These are phyloP conservation scores for Ambrosia hybrid DNA, from an alignment of 140 eudicot species.

Conservation along the genomic window DNA sequence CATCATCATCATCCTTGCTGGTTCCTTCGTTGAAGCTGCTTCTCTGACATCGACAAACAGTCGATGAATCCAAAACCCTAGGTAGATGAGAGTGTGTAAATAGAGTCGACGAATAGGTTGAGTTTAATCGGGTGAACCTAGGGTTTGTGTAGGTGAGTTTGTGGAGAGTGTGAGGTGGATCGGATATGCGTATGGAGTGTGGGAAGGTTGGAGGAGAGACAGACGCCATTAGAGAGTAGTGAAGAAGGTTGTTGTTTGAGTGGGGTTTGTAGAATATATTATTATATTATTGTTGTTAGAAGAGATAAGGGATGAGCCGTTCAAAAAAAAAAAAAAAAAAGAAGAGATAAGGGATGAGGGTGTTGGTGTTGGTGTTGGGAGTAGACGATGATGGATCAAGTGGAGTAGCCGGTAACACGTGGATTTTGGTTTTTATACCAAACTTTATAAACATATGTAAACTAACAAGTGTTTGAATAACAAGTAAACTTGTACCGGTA, in stretches of 20 bases:
- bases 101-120: slow-evolving; percentile 36
- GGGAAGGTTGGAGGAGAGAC: slow-evolving; percentile 47
- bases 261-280: background rate
- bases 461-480: too few species aligned
- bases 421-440: background rate
- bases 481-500: too few species aligned
- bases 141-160: slow-evolving; percentile 36
- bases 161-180: slow-evolving; percentile 15
- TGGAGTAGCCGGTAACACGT: slow-evolving; percentile 1
- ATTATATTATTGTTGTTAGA: background rate
- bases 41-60: slow-evolving; percentile 39
- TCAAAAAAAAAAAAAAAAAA: too few species aligned
- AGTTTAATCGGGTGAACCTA: slow-evolving; percentile 26
- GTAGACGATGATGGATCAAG: slow-evolving; percentile 5
- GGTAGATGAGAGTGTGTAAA: slow-evolving; percentile 25
- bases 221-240: slow-evolving; percentile 45
- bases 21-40: slow-evolving; percentile 14
- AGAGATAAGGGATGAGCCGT: background rate
- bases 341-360: too few species aligned
- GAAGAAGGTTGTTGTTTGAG: background rate
- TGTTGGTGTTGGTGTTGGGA: background rate
- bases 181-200: slow-evolving; percentile 37
- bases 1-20: slow-evolving; percentile 28
- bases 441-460: background rate
- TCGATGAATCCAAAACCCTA: slow-evolving; percentile 30